Evolutionary conservation across 345 rosid species (phyloP), one percentile per base, ranked within the genome.

Genomic region (Eucalyptus marginata): DNA sequence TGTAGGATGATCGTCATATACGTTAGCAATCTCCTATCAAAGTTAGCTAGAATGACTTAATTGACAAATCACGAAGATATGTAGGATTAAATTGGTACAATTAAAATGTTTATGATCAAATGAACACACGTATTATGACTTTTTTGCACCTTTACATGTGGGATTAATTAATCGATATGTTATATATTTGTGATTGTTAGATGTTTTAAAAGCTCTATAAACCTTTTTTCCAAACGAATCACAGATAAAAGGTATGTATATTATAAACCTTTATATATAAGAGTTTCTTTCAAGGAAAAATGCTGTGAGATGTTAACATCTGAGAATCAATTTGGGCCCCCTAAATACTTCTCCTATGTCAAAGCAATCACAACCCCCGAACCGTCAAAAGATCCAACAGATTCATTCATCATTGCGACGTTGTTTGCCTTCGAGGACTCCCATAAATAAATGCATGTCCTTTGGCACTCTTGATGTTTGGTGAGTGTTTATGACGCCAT

Each of bases 41-140:
- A 56, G 24, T 56, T 56, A 56, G 0, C 0, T 0, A 25, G 0
- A 56, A 2, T 4, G 1, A 9, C 3, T 56, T 1, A 56, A 22
- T 24, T 56, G 13, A 24, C 29, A 56, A 56, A 22, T 56, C 0
- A 0, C 4, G 6, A 56, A 24, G 0, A 4, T 24, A 1, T 5
- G 0, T 59, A 27, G 8, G 1, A 59, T 27, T 59, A 1, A 6
- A 59, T 59, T 27, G 4, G 1, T 0, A 27, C 3, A 27, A 12
- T 27, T 5, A 0, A 25, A 27, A 0, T 0, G 1, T 59, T 3
- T 59, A 59, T 25, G 0, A 25, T 59, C 12, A 0, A 52, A 18
- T 18, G 56, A 4, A 0, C 4, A 52, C 0, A 1, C 0, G 0
- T 20, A 8, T 20, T 20, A 52, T 52, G 58, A 20, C 8, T 10